Evolutionary conservation across 306 rosid species (phyloP), one percentile per base, ranked within the genome.

Genomic region (Lathyrus aphaca): DNA sequence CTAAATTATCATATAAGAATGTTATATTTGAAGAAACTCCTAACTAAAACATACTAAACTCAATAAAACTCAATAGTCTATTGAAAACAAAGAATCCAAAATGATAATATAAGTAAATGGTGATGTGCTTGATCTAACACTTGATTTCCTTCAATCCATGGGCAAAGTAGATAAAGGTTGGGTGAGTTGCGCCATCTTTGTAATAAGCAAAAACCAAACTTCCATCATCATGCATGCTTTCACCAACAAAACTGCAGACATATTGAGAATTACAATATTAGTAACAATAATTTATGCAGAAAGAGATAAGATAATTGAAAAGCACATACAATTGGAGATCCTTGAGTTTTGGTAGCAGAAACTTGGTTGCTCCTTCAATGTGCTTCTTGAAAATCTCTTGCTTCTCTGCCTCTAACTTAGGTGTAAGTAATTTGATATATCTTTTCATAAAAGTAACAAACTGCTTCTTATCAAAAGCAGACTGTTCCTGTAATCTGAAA

Each of bases 151-250:
- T 94, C 87, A 91, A 84, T 6, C 90, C 97, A 32, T 74, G 71
- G 7, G 81, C 86, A 53, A 94, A 66, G 83, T 94, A 91, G 68
- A 94, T 60, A 57, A 94, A 94, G 29, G 97, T 94, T 32, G 99
- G 97, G 81, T 94, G 89, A 2, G 97, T 68, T 1, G 92, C 95
- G 48, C 99, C 99, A 4, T 94, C 97, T 84, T 83, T 91, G n/a
- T n/a, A n/a, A n/a, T n/a, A n/a, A n/a, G n/a, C n/a, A n/a, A n/a
- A n/a, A n/a, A n/a, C n/a, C n/a, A 91, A 19, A 27, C 72, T 7
- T 0, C 81, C 81, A 79, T 94, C 97, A 63, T 94, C 99, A 4
- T 75, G 82, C 96, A 94, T 94, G 54, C 98, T 87, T 83, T 94
- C 99, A 21, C 98, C 99, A 5, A 94, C 99, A 32, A 91, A 94